Base-by-base conservation (phyloP, 2,329 filamentous ascomycete species). In the Talaromyces marneffei region DNA sequence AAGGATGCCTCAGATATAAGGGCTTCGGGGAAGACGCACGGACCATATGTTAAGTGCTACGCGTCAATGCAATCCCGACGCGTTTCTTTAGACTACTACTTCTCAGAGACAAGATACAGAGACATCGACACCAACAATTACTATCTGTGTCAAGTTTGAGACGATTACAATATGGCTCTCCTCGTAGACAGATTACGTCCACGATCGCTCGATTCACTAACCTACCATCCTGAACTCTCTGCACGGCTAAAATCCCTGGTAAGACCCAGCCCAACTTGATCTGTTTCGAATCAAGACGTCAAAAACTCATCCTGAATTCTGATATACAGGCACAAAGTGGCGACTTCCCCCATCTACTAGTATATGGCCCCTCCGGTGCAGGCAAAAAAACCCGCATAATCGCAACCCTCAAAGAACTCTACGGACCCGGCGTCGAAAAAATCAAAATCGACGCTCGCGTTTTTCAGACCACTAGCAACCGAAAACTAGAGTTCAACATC, bases 401-500 rank as follows among this genome's bases (percentile, higher is more conserved):
- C 18, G 92, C 94, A 16, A 97, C 93, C 0, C 80, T 99, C 3
- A 96, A 96, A 75, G 93, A 97, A 72, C 83, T 99, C 7, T 99
- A 94, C 75, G 94, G 94, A 0, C 88, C 93, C 0, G 93, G 94
- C 46, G 94, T 96, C n/a, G 95, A 99, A 73, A 97, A 97, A 83
- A 99, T 99, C 83, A 97, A 97, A 80, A 97, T 99, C 77, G 94
- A 99, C 73, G 91, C 92, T 12, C 90, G 94, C 66, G 89, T 97
- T 62, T 99, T 99, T 80, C 92, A 96, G 77, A 97, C 94, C 1
- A 92, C 87, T 23, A 89, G 88, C 72, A 97, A 96, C 76, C 91
- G 94, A 73, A 99, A 99, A 78, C 88, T 99, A 69, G 94, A 99
- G 78, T 99, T 99, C 84, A 99, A 97, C 79, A 96, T 99, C 66